Conservation (phyloP, 345 rosid species). For the Nephelium lappaceum region DNA sequence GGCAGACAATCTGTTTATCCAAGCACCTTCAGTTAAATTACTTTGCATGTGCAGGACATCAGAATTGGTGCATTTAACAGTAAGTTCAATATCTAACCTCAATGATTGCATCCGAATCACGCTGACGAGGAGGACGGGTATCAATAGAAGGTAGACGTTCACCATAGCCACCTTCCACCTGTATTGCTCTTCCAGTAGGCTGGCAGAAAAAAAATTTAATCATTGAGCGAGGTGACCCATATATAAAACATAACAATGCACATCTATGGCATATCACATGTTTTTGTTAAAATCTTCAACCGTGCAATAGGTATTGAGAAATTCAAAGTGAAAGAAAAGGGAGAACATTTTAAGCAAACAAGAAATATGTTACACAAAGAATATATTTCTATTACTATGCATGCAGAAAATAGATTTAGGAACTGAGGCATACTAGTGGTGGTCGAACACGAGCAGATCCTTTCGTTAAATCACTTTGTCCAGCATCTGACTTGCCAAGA, state of each 20-base stretch:
- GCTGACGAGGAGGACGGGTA: constrained; percentile 80
- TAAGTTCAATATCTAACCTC: constrained; percentile 54
- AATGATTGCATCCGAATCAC: constrained; percentile 94
- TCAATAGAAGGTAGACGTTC: constrained; percentile 92
- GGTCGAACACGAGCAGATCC: constrained; percentile 74
- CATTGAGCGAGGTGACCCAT: constrained; percentile 15
- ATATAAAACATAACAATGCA: constrained; percentile 2
- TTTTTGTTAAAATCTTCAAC: not conserved
- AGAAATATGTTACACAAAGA: not conserved
- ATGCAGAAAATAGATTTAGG: constrained; percentile 16
- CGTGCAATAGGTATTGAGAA: not conserved
- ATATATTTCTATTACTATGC: not conserved
- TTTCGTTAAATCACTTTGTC: constrained; percentile 58
- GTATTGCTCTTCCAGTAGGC: constrained; percentile 99
- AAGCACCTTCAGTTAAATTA: constrained; percentile 35
- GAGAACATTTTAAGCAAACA: not conserved
- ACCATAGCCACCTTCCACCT: constrained; percentile 88
- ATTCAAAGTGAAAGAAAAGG: not conserved
- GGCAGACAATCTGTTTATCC: constrained; percentile 75
- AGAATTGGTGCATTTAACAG: constrained; percentile 21
- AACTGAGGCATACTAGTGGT: constrained; percentile 63
- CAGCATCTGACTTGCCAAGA: constrained; percentile 59
- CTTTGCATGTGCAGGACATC: constrained; percentile 15
- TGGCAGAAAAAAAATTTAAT: constrained; percentile 34
- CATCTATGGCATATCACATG: constrained; percentile 13